Conservation (phyloP, 345 rosid species). For the Populus pruinosa region DNA sequence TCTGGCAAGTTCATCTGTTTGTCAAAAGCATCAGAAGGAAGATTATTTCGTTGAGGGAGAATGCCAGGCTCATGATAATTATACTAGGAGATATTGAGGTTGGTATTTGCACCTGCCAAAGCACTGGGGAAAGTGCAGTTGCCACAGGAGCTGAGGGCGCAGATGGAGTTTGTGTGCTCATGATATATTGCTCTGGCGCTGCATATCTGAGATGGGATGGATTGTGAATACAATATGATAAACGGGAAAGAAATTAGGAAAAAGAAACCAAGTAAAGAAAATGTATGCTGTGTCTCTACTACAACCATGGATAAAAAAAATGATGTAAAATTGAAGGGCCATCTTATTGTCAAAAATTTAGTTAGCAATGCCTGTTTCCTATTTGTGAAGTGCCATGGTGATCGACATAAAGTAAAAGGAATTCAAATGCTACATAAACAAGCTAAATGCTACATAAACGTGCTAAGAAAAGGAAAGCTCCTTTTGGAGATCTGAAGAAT, state of each 20-base stretch:
- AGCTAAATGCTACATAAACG: background rate
- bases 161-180: slow-evolving; percentile 99
- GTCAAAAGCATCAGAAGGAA: slow-evolving; percentile 20
- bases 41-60: background rate
- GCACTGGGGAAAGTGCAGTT: slow-evolving; percentile 87
- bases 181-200: slow-evolving; percentile 97
- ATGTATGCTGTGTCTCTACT: background rate
- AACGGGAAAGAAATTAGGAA: no score
- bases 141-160: slow-evolving; percentile 99
- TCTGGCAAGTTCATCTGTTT: slow-evolving; percentile 92
- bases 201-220: slow-evolving; percentile 55
- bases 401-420: background rate
- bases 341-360: background rate
- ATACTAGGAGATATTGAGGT: background rate
- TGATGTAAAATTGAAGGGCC: background rate
- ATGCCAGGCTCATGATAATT: slow-evolving; percentile 9
- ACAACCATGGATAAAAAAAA: background rate
- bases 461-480: background rate
- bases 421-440: background rate
- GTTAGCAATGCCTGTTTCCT: background rate
- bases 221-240: background rate
- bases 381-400: background rate
- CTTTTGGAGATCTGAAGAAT: background rate
- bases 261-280: background rate
- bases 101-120: slow-evolving; percentile 76